Conservation (phyloP, 2,329 filamentous ascomycete genomes). For the Aspergillus hortae region DNA sequence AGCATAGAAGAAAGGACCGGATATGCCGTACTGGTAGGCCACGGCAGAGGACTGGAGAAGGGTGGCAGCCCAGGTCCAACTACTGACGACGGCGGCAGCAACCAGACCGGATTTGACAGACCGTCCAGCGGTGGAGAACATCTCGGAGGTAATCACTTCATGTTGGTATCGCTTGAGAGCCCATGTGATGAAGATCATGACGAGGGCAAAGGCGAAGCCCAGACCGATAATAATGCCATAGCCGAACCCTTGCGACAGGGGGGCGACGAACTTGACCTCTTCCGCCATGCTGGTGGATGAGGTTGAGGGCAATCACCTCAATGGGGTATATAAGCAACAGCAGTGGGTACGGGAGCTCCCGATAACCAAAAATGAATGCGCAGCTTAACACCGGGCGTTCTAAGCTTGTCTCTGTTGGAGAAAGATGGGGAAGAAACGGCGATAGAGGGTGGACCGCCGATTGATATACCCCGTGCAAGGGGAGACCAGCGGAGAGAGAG, state of each 20-base stretch:
- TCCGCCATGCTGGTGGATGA: conserved; percentile 18
- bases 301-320: neutral
- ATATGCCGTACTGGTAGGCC: conserved; percentile 72
- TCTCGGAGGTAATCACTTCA: conserved; percentile 81
- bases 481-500: neutral
- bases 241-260: conserved; percentile 59
- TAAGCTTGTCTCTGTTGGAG: neutral
- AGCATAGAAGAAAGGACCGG: conserved; percentile 65
- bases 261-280: conserved; percentile 27
- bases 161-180: conserved; percentile 66
- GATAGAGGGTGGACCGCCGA: neutral
- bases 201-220: conserved; percentile 69
- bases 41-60: conserved; percentile 76
- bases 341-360: neutral
- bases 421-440: neutral
- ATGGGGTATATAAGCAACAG: neutral
- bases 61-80: conserved; percentile 90
- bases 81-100: conserved; percentile 83
- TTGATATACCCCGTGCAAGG: conserved; percentile 7
- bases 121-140: conserved; percentile 84
- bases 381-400: no score
- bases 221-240: conserved; percentile 76
- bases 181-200: conserved; percentile 72
- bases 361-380: neutral
- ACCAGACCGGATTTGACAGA: conserved; percentile 88